Evolutionary conservation across 345 rosid genomes (phyloP), one percentile per base, ranked within the genome.

Genomic region (Aethionema arabicum): DNA sequence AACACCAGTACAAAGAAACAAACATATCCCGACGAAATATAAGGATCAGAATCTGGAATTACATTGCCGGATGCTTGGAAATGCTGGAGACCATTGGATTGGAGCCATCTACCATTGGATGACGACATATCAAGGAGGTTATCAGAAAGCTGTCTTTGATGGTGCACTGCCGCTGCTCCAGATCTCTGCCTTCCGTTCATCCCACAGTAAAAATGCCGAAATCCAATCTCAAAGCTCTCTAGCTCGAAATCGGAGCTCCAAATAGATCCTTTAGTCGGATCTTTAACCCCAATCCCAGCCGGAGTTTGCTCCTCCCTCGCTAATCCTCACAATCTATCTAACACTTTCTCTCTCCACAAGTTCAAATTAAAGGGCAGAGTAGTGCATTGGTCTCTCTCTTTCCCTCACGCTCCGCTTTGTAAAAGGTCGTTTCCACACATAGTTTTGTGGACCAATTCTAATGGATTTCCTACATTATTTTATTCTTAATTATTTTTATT

Each of bases 131-230:
- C 98, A 63, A 82, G 48, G 59, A 82, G 82, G 79, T 80, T 78
- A 67, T 87, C 91, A 10, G 98, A 89, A 32, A 67, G 72, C 73
- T 92, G 96, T 39, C 91, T 76, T 78, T 92, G 98, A 59, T 89
- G 97, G 62, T 85, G 95, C 68, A 77, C 78, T 64, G 83, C 81
- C 44, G 90, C 67, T 15, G 68, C 72, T 39, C 86, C 86, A 69
- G 98, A 92, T 85, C 98, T 85, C 90, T 82, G 85, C 70, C 79
- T 81, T 14, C 87, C 91, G 79, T 83, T 84, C 88, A 83, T 85
- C 48, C 44, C 63, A 57, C 13, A 12, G 15, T 21, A 31, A 11
- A 11, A 41, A 35, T 48, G 50, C 4, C 11, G 31, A 11, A 30
- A 14, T 40, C 56, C 6, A 59, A 59, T 53, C 61, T 44, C 32